Evolutionary conservation across 2,329 filamentous ascomycete genomes (phyloP).

Genomic region (Sporothrix sp.): DNA sequence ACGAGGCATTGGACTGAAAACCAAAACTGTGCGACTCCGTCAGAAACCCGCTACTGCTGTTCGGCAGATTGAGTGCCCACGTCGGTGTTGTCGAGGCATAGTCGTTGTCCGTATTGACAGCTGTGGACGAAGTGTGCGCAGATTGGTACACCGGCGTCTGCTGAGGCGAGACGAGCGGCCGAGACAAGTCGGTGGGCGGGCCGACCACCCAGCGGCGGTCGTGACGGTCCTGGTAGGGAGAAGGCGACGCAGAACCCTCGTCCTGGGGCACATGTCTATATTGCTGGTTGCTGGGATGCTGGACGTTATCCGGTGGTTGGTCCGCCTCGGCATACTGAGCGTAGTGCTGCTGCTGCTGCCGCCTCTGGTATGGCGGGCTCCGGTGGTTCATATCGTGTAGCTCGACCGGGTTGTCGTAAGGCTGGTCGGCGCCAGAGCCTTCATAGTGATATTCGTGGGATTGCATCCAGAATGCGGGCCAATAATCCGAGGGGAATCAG

Average conservation of each 20-base stretch:
- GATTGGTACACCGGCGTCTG: slow-evolving; percentile 16
- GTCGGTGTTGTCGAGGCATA: slow-evolving; percentile 1
- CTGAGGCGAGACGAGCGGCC: slow-evolving; percentile 10
- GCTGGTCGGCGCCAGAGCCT: slow-evolving; percentile 6
- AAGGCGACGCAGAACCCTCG: slow-evolving; percentile 1
- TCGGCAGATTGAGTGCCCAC: slow-evolving; percentile 11
- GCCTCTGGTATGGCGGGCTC: slow-evolving; percentile 4
- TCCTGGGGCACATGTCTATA: slow-evolving; percentile 1
- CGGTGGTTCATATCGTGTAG: slow-evolving; percentile 11
- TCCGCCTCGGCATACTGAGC: neutral
- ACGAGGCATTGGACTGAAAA: slow-evolving; percentile 14
- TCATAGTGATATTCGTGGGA: slow-evolving; percentile 12
- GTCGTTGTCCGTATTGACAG: slow-evolving; percentile 15
- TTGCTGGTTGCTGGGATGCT: slow-evolving; percentile 7
- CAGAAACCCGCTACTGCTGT: slow-evolving; percentile 13
- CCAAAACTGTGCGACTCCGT: slow-evolving; percentile 14
- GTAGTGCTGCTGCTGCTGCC: neutral
- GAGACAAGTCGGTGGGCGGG: slow-evolving; percentile 6
- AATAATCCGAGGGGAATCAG: neutral
- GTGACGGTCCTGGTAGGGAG: slow-evolving; percentile 4
- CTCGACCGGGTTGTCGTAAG: slow-evolving; percentile 13
- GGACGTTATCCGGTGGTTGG: neutral
- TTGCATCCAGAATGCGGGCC: slow-evolving; percentile 10
- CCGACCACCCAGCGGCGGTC: neutral
- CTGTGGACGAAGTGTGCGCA: slow-evolving; percentile 14